Evolutionary conservation across 176 grass and related monocot genomes (phyloP).

Genomic region (Echinochloa phyllopogon): DNA sequence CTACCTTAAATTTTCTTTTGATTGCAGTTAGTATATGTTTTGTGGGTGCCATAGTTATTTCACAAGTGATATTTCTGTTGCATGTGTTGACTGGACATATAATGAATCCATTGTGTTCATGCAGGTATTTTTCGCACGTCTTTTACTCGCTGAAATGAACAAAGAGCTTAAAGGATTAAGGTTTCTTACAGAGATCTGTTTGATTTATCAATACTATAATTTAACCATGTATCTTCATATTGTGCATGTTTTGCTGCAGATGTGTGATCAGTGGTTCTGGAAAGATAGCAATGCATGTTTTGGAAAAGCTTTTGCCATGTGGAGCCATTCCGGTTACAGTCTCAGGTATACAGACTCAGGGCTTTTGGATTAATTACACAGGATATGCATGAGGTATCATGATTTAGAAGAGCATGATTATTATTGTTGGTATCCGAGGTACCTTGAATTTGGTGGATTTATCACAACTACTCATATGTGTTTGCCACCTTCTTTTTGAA

Average conservation of each 20-base stretch:
- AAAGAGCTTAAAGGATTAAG: slow-evolving; percentile 99
- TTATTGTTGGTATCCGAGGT: slow-evolving; percentile 1
- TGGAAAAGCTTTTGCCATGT: slow-evolving; percentile 95
- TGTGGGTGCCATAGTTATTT: slow-evolving; percentile 33
- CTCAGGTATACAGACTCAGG: slow-evolving; percentile 67
- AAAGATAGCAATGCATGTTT: slow-evolving; percentile 99
- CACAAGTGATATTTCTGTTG: slow-evolving; percentile 13
- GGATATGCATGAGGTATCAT: slow-evolving; percentile 26
- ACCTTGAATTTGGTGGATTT: slow-evolving; percentile 19
- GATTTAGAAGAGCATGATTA: background rate
- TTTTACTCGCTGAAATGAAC: slow-evolving; percentile 99
- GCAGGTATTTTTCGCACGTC: slow-evolving; percentile 96
- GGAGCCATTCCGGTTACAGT: slow-evolving; percentile 95
- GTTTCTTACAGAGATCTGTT: slow-evolving; percentile 53
- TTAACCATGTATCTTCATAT: slow-evolving; percentile 31
- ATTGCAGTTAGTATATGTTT: slow-evolving; percentile 27
- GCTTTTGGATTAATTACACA: slow-evolving; percentile 31
- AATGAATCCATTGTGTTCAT: slow-evolving; percentile 4
- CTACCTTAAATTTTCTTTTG: slow-evolving; percentile 40
- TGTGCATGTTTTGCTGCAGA: slow-evolving; percentile 56
- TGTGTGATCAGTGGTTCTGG: slow-evolving; percentile 94
- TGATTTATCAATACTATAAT: slow-evolving; percentile 36
- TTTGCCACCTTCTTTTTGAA: background rate
- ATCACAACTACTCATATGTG: background rate
- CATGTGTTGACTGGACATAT: slow-evolving; percentile 26